Base-by-base conservation (phyloP, 345 rosid species). In the Melastoma malabathricum region DNA sequence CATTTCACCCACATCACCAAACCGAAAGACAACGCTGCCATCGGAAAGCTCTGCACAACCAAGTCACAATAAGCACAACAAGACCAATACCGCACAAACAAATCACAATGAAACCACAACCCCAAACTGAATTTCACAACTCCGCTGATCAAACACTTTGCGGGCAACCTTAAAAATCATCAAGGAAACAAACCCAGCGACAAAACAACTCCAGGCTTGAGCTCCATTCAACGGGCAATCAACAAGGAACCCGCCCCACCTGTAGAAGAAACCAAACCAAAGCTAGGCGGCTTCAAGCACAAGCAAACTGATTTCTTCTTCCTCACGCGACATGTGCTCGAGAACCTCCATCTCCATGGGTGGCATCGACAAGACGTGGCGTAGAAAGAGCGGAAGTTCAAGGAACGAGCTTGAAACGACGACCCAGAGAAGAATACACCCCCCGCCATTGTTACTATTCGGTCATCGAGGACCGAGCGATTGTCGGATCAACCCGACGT, bases 11-110 rank as follows among this genome's bases (percentile, higher is more conserved):
- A 52, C 61, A 59, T 76, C 66, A 27, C 92, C 89, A 22, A 83
- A 86, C 13, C 63, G 70, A 46, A 80, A 86, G 44, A 86, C 51
- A 43, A 76, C 6, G 55, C 81, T 83, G 5, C 86, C 93, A 67
- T 86, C 96, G 3, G 65, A 38, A 3, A 44, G 49, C 64, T 75
- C 96, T 86, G 74, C 46, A 25, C 44, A 45, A 2, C 44, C 23
- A 38, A 43, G 13, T 17, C 13, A 15, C 25, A 6, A 49, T 45
- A 41, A 13, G 25, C 44, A 47, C 14, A 39, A 7, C 38, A 20
- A 22, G 43, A 2, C 12, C 41, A 55, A 13, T 15, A 46, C 25
- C 18, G 22, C 17, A 47, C 45, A 16, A 46, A 5, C 23, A 38
- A 43, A n/a, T 17, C 13, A 15, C 25, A 6, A 49, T 45, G 27